Percentiles rank a stretch among this genome's conserved stretches.
phyloP scores from a whole-genome alignment of 805 yeast genomes.

The Kazachstania psychrophila region DNA sequence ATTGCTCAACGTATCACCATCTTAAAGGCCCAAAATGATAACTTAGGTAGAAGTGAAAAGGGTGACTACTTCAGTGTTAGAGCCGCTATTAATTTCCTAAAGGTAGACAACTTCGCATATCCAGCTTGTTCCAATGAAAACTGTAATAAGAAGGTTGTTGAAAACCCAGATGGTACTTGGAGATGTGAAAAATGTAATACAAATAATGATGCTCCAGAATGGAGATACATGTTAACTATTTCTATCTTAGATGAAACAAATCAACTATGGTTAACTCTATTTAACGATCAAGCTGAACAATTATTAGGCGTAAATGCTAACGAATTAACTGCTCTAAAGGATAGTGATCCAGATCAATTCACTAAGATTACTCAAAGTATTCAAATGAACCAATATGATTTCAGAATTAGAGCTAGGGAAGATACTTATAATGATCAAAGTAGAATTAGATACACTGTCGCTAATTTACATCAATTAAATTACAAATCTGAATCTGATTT shows the following conservation, averaged over 20 bases:
- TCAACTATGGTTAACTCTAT: conserved; percentile 76
- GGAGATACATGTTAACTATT: conserved; percentile 71
- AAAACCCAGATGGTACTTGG: conserved; percentile 69
- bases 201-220: conserved; percentile 56
- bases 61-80: conserved; percentile 72
- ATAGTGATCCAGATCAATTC: conserved; percentile 40
- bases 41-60: conserved; percentile 63
- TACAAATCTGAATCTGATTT: conserved; percentile 52
- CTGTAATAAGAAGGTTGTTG: conserved; percentile 79
- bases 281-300: conserved; percentile 72
- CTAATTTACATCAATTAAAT: conserved; percentile 44
- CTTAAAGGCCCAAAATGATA: conserved; percentile 52
- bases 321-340: conserved; percentile 38
- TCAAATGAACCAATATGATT: conserved; percentile 59
- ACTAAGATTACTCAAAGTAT: conserved; percentile 37
- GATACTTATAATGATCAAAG: conserved; percentile 75
- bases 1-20: conserved; percentile 57
- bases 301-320: conserved; percentile 61
- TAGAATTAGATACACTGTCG: conserved; percentile 66
- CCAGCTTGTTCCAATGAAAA: conserved; percentile 76
- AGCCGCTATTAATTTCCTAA: conserved; percentile 64
- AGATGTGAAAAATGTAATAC: conserved; percentile 88
- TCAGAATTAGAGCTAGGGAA: conserved; percentile 72
- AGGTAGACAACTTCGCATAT: conserved; percentile 71
- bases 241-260: conserved; percentile 76